Percentiles rank a stretch among this genome's conserved stretches.
Evolutionary conservation across 1,139 yeast genomes (phyloP).

Genomic region (Magnusiomyces suaveolens): DNA sequence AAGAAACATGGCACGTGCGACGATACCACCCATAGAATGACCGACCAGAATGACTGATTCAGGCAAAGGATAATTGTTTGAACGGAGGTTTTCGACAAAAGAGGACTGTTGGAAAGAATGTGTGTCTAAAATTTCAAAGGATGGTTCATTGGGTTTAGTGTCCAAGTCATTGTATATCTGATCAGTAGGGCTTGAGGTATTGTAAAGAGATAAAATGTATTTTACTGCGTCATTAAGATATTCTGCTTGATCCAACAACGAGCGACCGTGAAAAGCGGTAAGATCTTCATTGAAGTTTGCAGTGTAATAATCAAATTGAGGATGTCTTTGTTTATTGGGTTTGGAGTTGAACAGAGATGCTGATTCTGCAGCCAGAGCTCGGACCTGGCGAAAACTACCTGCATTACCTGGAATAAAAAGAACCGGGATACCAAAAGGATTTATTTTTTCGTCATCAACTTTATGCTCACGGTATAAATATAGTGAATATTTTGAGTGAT

Average conservation of each 20-base stretch:
- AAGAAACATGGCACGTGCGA: slow-evolving; percentile 67
- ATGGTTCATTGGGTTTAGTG: background rate
- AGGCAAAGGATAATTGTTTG: slow-evolving; percentile 31
- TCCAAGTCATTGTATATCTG: background rate
- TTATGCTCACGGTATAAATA: slow-evolving; percentile 49
- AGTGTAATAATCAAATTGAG: slow-evolving; percentile 59
- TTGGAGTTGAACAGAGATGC: slow-evolving; percentile 30
- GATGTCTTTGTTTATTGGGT: slow-evolving; percentile 14
- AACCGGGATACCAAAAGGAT: slow-evolving; percentile 65
- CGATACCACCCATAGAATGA: slow-evolving; percentile 88
- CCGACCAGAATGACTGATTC: slow-evolving; percentile 59
- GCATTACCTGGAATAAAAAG: slow-evolving; percentile 85
- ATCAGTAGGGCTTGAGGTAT: slow-evolving; percentile 19
- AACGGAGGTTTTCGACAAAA: background rate
- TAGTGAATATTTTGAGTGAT: slow-evolving; percentile 65
- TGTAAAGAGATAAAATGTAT: slow-evolving; percentile 63
- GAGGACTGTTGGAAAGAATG: background rate
- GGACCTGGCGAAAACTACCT: slow-evolving; percentile 69
- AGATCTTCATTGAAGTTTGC: slow-evolving; percentile 95
- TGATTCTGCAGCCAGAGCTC: slow-evolving; percentile 70
- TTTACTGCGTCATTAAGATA: slow-evolving; percentile 78
- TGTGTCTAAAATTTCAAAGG: too few relatives aligned
- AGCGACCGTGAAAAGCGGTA: slow-evolving; percentile 92
- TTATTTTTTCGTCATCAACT: slow-evolving; percentile 32
- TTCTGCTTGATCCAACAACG: slow-evolving; percentile 89